Conservation (phyloP, 495 filamentous ascomycete species). For the Trichodelitschia bisporula region DNA sequence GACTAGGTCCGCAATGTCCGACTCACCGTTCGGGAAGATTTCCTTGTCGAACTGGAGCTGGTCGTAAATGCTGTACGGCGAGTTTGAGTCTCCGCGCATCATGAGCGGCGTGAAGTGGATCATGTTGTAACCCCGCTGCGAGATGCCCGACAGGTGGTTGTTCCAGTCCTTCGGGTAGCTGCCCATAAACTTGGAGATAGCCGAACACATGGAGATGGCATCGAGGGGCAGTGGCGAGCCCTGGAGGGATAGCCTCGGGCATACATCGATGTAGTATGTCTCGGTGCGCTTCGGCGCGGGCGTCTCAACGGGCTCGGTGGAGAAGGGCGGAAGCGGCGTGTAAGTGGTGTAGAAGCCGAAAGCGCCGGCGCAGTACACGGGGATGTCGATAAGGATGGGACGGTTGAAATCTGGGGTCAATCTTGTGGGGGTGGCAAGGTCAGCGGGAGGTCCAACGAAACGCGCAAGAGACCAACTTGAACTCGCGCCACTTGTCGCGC, state of each 20-base stretch:
- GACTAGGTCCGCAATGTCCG: conserved; percentile 55
- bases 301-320: conserved; percentile 23
- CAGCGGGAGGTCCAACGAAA: background rate
- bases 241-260: conserved; percentile 52
- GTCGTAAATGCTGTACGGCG: conserved; percentile 89
- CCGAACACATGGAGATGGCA: conserved; percentile 76
- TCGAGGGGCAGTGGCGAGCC: conserved; percentile 48
- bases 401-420: conserved; percentile 81
- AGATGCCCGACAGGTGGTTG: conserved; percentile 63
- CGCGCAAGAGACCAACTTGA: conserved; percentile 38
- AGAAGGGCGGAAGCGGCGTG: conserved; percentile 59
- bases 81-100: conserved; percentile 71
- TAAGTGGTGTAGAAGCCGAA: conserved; percentile 94
- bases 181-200: conserved; percentile 95
- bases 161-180: conserved; percentile 75
- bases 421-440: conserved; percentile 22
- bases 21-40: conserved; percentile 67
- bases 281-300: conserved; percentile 39
- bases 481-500: conserved; percentile 55
- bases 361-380: conserved; percentile 60
- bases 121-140: conserved; percentile 88
- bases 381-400: conserved; percentile 67
- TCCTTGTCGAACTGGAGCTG: conserved; percentile 67
- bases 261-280: conserved; percentile 79
- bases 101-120: conserved; percentile 93